Evolutionary conservation across 1,284 basidiomycete species (phyloP), one percentile per base, ranked within the genome.

Genomic region (Phellinidium pouzarii): DNA sequence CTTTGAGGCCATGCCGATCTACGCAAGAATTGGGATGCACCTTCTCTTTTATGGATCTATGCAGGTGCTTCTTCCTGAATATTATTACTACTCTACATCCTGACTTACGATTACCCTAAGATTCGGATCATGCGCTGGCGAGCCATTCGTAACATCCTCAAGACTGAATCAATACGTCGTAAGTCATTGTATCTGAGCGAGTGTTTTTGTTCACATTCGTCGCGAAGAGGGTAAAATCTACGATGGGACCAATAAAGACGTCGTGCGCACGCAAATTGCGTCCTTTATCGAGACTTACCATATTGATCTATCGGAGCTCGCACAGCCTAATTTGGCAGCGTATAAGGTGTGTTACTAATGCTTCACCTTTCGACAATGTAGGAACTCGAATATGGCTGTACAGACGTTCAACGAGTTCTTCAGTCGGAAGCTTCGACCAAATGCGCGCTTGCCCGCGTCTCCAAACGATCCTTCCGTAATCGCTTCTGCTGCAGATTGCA

Each of bases 381-480:
- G 12, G 8, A 34, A 14, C 17, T 17, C 22, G 8, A 5, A 20
- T 34, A 34, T 7, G 3, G 14, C 38, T 44, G 11, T 44, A n/a
- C 64, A 72, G 68, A 78, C 74, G 0, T 79, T 82, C 66, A 82
- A 80, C 64, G 65, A 74, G 14, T 80, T 82, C 65, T 80, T 80
- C 66, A 71, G 72, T 31, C 73, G 78, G 19, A 63, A 69, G 42
- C 65, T 82, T 9, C 66, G 67, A 38, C 64, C 72, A 3, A 66
- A 66, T n/a, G 76, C 76, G 4, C 65, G 79, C 17, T 74, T 75
- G 0, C 67, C 75, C 27, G 70, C 70, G 1, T 64, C 67, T 5
- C 71, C 71, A 0, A 62, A 68, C 2, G 72, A 80, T 57, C 62
- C 65, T 3, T 56, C 48, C 0, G 61, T 74, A 37, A 59, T 80